Evolutionary conservation across 2,329 filamentous ascomycete genomes (phyloP).

Genomic region (Colletotrichum horii): DNA sequence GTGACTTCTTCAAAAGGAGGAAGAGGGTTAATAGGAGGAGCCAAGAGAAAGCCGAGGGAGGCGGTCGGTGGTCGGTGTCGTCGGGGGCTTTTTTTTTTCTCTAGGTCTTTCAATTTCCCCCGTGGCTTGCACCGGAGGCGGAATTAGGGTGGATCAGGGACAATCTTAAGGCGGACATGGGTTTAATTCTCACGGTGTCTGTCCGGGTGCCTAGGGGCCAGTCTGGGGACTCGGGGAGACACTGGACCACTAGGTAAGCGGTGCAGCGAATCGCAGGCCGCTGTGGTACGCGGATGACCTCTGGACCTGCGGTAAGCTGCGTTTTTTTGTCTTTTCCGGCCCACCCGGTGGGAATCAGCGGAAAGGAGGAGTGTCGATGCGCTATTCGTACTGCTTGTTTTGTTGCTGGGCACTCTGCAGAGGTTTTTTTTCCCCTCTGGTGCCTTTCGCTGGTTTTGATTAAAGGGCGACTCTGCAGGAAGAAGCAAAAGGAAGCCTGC

Average conservation of each 20-base stretch:
- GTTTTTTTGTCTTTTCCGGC: neutral
- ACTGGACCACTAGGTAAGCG: neutral
- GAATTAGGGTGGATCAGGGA: constrained; percentile 12
- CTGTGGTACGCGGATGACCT: neutral
- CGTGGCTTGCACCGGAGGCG: constrained; percentile 15
- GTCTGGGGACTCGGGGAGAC: neutral
- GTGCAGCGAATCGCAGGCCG: neutral
- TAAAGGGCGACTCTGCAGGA: neutral
- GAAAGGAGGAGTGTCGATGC: neutral
- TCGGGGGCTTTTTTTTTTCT: constrained; percentile 19
- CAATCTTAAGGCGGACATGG: neutral
- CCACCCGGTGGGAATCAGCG: neutral
- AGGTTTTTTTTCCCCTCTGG: neutral
- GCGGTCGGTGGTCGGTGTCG: neutral
- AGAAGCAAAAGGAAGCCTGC: neutral
- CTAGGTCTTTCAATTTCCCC: constrained; percentile 3
- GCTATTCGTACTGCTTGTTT: neutral
- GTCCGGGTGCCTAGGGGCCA: neutral
- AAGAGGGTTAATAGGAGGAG: neutral
- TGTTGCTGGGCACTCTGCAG: neutral
- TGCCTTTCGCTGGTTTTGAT: neutral
- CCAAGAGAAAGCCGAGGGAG: neutral
- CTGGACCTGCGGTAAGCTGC: neutral
- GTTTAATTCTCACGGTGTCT: neutral
- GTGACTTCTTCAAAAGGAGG: neutral